Evolutionary conservation across 805 yeast species (phyloP).

Genomic region (Wickerhamomyces chambardii): DNA sequence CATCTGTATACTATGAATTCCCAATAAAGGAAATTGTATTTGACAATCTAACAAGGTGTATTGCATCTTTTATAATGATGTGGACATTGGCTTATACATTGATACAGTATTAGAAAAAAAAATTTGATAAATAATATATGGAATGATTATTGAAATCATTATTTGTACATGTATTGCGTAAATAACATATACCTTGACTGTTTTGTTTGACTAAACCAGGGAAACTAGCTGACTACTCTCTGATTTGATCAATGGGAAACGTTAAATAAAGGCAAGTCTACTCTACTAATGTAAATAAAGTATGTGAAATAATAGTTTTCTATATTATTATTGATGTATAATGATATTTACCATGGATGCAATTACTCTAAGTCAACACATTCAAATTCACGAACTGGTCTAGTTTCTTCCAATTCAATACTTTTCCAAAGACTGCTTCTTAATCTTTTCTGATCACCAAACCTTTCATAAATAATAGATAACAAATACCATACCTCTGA

Average conservation of each 20-base stretch:
- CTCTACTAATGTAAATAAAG: too few species aligned
- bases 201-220: too few species aligned
- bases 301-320: too few species aligned
- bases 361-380: not conserved
- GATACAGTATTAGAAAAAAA: constrained; percentile 7
- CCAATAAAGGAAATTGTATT: constrained; percentile 8
- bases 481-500: constrained; percentile 68
- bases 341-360: too few species aligned
- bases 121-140: too few species aligned
- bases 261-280: too few species aligned
- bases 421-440: constrained; percentile 50
- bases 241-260: too few species aligned
- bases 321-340: too few species aligned
- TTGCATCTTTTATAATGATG: constrained; percentile 13
- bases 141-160: too few species aligned
- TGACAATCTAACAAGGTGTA: constrained; percentile 8
- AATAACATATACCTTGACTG: too few species aligned
- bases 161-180: too few species aligned
- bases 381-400: constrained; percentile 41
- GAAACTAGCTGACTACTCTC: too few species aligned
- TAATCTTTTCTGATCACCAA: constrained; percentile 40
- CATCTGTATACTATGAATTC: constrained; percentile 6
- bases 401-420: constrained; percentile 51
- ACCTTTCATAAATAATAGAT: constrained; percentile 50
- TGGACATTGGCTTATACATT: constrained; percentile 18